Evolutionary conservation across 768 basidiomycete genomes (phyloP), one percentile per base, ranked within the genome.

Genomic region (Boletus vermiculosoides): DNA sequence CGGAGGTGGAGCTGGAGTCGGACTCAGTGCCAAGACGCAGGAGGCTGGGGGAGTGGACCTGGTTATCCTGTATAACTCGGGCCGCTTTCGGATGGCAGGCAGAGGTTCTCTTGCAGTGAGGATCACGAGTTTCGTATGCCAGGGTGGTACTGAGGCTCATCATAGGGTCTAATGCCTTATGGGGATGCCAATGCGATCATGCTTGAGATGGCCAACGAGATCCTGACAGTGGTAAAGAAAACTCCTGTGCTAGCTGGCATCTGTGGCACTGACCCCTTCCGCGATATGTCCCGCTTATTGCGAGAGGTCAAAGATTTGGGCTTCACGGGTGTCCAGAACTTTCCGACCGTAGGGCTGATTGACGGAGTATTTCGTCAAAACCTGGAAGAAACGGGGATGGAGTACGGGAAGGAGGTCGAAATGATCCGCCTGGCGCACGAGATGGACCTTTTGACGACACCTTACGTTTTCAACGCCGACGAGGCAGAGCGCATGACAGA

Each of bases 61-160:
- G 42, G 33, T 72, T 36, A 68, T 70, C 66, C 48, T 72, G 28
- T 72, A 71, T 47, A 72, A 63, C 33, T 71, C 69, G 23, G 69
- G 71, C 9, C 67, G 69, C 20, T 64, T 70, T 49, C 63, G 64
- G n/a, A 66, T 66, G 71, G 63, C 68, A 16, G 71, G 61, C n/a
- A 63, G 70, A 40, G 66, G 70, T n/a, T 69, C 65, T 23, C 50
- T 69, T 37, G 68, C 70, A 33, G 68, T 65, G 54, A 54, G 70
- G 45, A 25, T 13, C 46, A n/a, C 37, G 44, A 31, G 12, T 42
- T 30, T 33, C n/a, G 22, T 51, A 23, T 48, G 34, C 10, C 16
- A 30, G 9, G 22, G 16, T 31, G 18, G 16, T 42, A 22, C 51
- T 48, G 33, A 52, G 44, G 51, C 23, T 34, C 25, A 4, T 8